Conservation (phyloP, 805 yeast species). For the Torulaspora indica region DNA sequence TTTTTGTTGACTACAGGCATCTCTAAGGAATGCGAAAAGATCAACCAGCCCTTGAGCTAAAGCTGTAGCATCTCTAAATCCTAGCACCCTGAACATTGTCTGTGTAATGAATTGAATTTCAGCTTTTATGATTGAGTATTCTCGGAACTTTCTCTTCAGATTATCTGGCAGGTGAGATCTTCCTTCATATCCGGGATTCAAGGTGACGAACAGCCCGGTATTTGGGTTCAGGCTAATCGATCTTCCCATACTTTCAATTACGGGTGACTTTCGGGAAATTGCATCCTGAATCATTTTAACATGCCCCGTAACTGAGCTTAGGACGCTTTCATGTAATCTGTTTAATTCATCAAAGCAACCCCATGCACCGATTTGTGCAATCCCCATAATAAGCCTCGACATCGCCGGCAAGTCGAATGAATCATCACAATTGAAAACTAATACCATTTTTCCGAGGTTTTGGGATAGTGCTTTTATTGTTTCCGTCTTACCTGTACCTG, state of each 20-base stretch:
- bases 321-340: constrained; percentile 60
- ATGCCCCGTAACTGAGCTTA: constrained; percentile 82
- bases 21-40: constrained; percentile 47
- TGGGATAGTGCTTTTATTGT: constrained; percentile 79
- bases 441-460: constrained; percentile 70
- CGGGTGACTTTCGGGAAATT: constrained; percentile 25
- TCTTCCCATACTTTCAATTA: constrained; percentile 43
- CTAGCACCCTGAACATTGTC: constrained; percentile 67
- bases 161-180: constrained; percentile 82
- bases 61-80: constrained; percentile 48
- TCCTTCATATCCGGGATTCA: constrained; percentile 87
- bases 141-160: constrained; percentile 69
- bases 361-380: constrained; percentile 85
- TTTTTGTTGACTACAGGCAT: constrained; percentile 44
- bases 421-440: constrained; percentile 90
- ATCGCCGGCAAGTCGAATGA: constrained; percentile 76
- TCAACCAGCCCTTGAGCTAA: constrained; percentile 50
- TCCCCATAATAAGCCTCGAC: constrained; percentile 69
- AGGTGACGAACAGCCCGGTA: constrained; percentile 78
- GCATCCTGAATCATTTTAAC: constrained; percentile 66
- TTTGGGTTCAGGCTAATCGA: constrained; percentile 39
- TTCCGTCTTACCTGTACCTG: constrained; percentile 97
- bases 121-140: constrained; percentile 68
- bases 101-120: constrained; percentile 65
- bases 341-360: constrained; percentile 96